Evolutionary conservation across 768 basidiomycete genomes (phyloP), one percentile per base, ranked within the genome.

Genomic region (Rubroboletus pulcherrimus): DNA sequence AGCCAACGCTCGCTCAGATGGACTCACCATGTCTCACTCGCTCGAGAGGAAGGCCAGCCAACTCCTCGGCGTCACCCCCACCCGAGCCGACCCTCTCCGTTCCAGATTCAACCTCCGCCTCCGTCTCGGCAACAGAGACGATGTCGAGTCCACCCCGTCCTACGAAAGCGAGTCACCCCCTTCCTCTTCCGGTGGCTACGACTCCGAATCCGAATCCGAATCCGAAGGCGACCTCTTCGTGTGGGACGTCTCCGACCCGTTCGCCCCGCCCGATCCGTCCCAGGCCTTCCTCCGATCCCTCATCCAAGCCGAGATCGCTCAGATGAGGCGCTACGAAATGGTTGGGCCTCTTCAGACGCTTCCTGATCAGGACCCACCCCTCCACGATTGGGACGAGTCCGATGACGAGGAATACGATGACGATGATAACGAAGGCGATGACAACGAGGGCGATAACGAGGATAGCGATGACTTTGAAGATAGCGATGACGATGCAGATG

Each of bases 221-320:
- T 0, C 7, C 21, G 21, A 41, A 7, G 40, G 12, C 21, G 40
- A 49, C 10, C 17, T 24, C 3, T 63, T 63, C 39, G 55, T 55
- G 4, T 66, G 66, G 65, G 57, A 66, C 48, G 50, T 33, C 6
- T 19, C 17, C 0, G 29, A 63, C 46, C 64, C 66, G 0, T 66
- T 66, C 19, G 53, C 15, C 1, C 21, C 26, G 7, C 42, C 19
- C 15, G 49, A 51, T 29, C 56, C 55, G 1, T 33, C 38, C 8
- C 19, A 41, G 9, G 49, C 38, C 1, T 29, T 3, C 3, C 5
- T 45, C 37, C 47, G 3, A 2, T 26, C 41, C 1, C 43, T 50
- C 38, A 30, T 61, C 2, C 47, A 60, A 0, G 29, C 34, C 1
- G 48, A 61, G 17, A 46, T 50, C 6, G 35, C 17, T 0, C 43